A percentile compares a stretch with the other conserved stretches of the same genome.
Conservation (phyloP, 495 filamentous ascomycete genomes). For the Hypoxylon intermedium region DNA sequence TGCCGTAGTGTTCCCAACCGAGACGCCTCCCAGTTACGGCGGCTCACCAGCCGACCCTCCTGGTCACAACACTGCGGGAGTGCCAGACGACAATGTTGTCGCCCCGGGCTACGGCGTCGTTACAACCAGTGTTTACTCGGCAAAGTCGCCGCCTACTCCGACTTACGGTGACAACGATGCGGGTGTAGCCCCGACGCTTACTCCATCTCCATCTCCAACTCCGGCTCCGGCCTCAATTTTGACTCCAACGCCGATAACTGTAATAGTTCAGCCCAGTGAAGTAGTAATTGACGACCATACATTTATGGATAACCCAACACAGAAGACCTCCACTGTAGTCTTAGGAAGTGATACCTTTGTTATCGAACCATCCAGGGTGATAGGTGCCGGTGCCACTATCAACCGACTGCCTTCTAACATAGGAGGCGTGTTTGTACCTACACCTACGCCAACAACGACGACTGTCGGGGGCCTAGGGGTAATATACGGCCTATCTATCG, state of each 20-base stretch:
- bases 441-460: slow-evolving; percentile 47
- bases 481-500: slow-evolving; percentile 48
- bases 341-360: slow-evolving; percentile 52
- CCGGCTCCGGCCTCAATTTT: not conserved
- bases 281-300: slow-evolving; percentile 55
- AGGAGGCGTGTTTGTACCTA: slow-evolving; percentile 18
- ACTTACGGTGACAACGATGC: too few species aligned
- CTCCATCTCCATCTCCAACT: slow-evolving; percentile 8
- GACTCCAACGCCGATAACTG: slow-evolving; percentile 37
- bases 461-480: slow-evolving; percentile 51
- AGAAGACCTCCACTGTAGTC: slow-evolving; percentile 47
- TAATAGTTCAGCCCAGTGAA: slow-evolving; percentile 49
- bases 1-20: slow-evolving; percentile 51
- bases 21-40: slow-evolving; percentile 52
- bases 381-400: slow-evolving; percentile 52
- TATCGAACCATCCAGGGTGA: slow-evolving; percentile 49
- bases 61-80: slow-evolving; percentile 32
- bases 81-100: slow-evolving; percentile 10
- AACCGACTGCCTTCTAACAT: slow-evolving; percentile 39
- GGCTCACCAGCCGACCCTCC: slow-evolving; percentile 42
- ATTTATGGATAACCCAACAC: slow-evolving; percentile 45
- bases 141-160: slow-evolving; percentile 25
- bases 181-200: too few species aligned
- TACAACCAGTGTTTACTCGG: slow-evolving; percentile 12
- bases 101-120: slow-evolving; percentile 45